A percentile compares a stretch with the other conserved stretches of the same genome.
Conservation (phyloP, 129 eudicot genomes). For the Flaveria bidentis region DNA sequence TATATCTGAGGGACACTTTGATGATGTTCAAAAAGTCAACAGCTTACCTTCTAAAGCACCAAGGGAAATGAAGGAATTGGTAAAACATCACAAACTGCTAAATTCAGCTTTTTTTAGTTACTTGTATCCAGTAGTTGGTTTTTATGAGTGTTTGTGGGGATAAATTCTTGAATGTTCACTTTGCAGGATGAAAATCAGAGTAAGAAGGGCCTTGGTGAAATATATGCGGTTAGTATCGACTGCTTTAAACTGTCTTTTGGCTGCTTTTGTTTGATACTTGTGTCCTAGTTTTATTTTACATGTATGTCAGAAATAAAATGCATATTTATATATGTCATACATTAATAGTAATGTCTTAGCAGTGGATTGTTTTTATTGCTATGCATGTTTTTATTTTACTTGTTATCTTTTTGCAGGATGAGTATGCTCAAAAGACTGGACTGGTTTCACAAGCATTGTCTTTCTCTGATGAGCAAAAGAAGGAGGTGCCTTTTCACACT, state of each 20-base stretch:
- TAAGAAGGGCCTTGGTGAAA: conserved; percentile 93
- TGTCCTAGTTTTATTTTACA: background rate
- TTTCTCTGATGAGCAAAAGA: conserved; percentile 76
- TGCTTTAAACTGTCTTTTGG: background rate
- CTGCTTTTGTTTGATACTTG: background rate
- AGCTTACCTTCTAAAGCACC: conserved; percentile 60
- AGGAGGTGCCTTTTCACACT: conserved; percentile 54
- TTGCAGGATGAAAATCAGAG: conserved; percentile 90
- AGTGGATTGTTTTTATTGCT: background rate
- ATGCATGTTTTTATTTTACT: background rate
- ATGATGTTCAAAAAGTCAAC: conserved; percentile 78
- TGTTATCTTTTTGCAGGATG: conserved; percentile 59
- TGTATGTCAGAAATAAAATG: background rate
- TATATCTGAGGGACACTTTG: conserved; percentile 76
- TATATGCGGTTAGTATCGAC: conserved; percentile 69
- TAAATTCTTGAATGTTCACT: conserved; percentile 20
- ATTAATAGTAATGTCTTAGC: background rate
- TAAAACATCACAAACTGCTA: conserved; percentile 24
- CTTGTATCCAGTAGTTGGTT: background rate
- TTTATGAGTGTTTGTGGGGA: conserved; percentile 5
- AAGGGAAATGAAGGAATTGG: conserved; percentile 78
- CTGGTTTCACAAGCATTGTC: conserved; percentile 74
- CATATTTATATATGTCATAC: background rate
- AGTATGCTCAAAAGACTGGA: conserved; percentile 82
- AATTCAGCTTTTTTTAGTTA: background rate